Percentiles rank a stretch among this genome's conserved stretches.
phyloP scores from a whole-genome alignment of 768 basidiomycete species.

The Panaeolus cyanescens region DNA sequence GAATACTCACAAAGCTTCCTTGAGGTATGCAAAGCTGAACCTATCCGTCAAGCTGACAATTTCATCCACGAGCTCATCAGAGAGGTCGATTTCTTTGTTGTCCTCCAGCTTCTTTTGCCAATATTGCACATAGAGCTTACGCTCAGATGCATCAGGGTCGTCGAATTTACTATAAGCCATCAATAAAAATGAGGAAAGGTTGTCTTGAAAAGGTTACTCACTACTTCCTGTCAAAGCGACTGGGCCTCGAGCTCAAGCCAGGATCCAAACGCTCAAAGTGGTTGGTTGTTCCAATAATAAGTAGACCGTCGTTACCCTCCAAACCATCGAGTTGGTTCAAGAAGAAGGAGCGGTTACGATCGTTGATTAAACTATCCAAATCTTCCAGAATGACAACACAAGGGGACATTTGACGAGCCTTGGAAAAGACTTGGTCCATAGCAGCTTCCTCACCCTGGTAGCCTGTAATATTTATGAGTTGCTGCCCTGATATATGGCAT shows the following conservation, averaged over 20 bases:
- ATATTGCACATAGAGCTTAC: constrained; percentile 68
- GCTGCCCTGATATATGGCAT: background rate
- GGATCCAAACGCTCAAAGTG: constrained; percentile 82
- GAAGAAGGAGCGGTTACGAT: constrained; percentile 83
- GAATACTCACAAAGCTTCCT: constrained; percentile 79
- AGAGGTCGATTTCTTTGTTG: constrained; percentile 67
- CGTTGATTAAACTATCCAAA: constrained; percentile 79
- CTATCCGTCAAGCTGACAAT: constrained; percentile 59
- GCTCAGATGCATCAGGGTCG: constrained; percentile 66
- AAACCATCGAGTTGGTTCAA: constrained; percentile 85
- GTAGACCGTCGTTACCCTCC: constrained; percentile 76
- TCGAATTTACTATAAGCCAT: constrained; percentile 59
- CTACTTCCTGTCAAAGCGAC: constrained; percentile 88
- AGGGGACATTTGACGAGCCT: constrained; percentile 71
- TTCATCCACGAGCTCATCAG: constrained; percentile 61
- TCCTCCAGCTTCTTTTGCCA: constrained; percentile 77
- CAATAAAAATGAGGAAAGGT: background rate
- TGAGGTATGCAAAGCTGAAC: constrained; percentile 88
- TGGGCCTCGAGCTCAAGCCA: constrained; percentile 74
- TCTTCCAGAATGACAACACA: constrained; percentile 63
- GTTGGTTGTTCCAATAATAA: constrained; percentile 82
- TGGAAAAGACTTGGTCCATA: constrained; percentile 69
- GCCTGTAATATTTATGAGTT: constrained; percentile 33
- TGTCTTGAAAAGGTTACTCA: constrained; percentile 34
- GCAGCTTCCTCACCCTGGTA: constrained; percentile 63